phyloP scores from a whole-genome alignment of 345 rosid species.

The Boechera retrofracta region DNA sequence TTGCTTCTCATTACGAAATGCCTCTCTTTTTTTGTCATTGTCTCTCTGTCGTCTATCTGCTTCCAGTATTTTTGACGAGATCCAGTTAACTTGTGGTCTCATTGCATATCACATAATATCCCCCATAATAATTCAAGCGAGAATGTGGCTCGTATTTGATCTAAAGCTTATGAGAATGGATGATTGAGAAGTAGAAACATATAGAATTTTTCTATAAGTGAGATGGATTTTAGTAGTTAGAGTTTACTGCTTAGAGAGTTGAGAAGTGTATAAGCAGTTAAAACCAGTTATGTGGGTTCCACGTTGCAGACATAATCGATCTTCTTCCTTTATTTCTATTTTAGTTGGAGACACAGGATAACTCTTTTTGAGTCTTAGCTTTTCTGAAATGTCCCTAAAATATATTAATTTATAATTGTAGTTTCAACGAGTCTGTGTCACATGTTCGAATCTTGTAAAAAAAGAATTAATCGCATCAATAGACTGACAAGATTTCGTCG shows the following conservation, averaged over 20 bases:
- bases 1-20: conserved; percentile 26
- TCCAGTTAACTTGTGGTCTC: conserved; percentile 31
- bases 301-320: conserved; percentile 37
- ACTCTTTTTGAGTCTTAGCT: conserved; percentile 32
- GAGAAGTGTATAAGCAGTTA: conserved; percentile 42
- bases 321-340: conserved; percentile 40
- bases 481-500: conserved; percentile 38
- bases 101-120: conserved; percentile 33
- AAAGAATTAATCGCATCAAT: conserved; percentile 8
- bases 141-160: conserved; percentile 30
- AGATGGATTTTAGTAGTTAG: conserved; percentile 43
- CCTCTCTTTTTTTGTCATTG: conserved; percentile 35
- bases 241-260: conserved; percentile 31
- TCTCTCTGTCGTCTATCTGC: conserved; percentile 39
- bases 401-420: background rate
- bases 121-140: conserved; percentile 4
- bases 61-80: conserved; percentile 25
- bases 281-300: conserved; percentile 46
- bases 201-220: conserved; percentile 13
- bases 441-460: conserved; percentile 33
- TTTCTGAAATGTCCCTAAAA: conserved; percentile 26
- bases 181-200: conserved; percentile 32
- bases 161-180: conserved; percentile 18
- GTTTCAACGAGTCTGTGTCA: conserved; percentile 25
- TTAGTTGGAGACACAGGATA: conserved; percentile 44